Percentiles rank a stretch among this genome's conserved stretches.
These are phyloP conservation scores for Ilyonectria robusta DNA, from an alignment of 2,329 filamentous ascomycete genomes.

Conservation along the genomic window DNA sequence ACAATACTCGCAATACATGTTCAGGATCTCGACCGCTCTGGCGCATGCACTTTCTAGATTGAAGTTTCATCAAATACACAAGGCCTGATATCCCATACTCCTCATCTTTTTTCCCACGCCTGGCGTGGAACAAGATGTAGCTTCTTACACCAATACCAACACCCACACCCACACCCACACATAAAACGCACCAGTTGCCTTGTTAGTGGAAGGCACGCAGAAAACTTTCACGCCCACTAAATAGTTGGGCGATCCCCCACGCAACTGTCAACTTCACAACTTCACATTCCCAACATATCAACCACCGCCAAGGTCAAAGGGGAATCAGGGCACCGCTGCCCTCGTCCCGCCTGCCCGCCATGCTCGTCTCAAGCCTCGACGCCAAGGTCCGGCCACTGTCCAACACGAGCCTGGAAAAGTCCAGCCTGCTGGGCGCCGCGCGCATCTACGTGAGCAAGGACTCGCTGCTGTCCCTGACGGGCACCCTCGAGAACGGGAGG, in stretches of 20 bases:
- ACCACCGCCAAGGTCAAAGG: neutral
- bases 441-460: constrained; percentile 65
- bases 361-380: constrained; percentile 55
- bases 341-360: constrained; percentile 25
- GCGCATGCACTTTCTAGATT: neutral
- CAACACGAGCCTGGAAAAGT: constrained; percentile 59
- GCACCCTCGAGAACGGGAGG: constrained; percentile 59
- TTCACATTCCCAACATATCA: neutral
- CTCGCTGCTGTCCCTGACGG: constrained; percentile 60
- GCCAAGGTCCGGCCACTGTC: constrained; percentile 60
- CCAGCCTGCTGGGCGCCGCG: constrained; percentile 59
- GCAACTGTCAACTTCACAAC: neutral
- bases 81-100: neutral
- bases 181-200: neutral
- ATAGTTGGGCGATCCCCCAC: constrained; percentile 1
- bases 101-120: neutral
- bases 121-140: neutral
- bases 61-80: neutral
- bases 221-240: constrained; percentile 7
- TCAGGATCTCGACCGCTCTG: neutral
- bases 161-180: neutral
- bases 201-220: constrained; percentile 3
- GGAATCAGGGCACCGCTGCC: neutral
- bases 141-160: neutral
- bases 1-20: neutral